A percentile compares a stretch with the other conserved stretches of the same genome.
Conservation (phyloP, 1,139 yeast species). For the Yamadazyma dushanensis region DNA sequence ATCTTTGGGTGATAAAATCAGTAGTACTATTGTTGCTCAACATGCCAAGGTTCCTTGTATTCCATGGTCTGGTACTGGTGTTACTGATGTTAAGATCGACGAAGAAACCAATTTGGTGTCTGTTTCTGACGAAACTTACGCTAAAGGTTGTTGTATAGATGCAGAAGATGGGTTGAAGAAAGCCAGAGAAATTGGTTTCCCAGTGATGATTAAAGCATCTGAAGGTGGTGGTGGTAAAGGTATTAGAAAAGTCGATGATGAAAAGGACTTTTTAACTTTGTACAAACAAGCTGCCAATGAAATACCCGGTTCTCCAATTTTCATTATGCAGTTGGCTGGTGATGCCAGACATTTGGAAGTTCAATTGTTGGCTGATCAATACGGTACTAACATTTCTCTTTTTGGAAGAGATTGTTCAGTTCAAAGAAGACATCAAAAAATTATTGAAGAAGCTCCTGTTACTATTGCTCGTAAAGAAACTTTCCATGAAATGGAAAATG, state of each 20-base stretch:
- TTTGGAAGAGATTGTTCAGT: slow-evolving; percentile 98
- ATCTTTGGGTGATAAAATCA: slow-evolving; percentile 97
- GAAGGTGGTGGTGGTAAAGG: slow-evolving; percentile 99
- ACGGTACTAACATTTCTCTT: slow-evolving; percentile 89
- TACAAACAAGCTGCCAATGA: slow-evolving; percentile 91
- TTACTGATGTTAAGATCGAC: slow-evolving; percentile 75
- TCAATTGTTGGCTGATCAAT: slow-evolving; percentile 91
- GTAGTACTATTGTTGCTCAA: slow-evolving; percentile 97
- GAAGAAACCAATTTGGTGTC: slow-evolving; percentile 74
- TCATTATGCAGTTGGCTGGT: slow-evolving; percentile 93
- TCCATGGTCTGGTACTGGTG: slow-evolving; percentile 99
- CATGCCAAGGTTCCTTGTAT: slow-evolving; percentile 97
- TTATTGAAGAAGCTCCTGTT: slow-evolving; percentile 95
- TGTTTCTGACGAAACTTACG: slow-evolving; percentile 78
- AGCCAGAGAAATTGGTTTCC: slow-evolving; percentile 88
- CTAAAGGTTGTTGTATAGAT: slow-evolving; percentile 80
- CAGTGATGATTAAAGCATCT: slow-evolving; percentile 94
- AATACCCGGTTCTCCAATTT: slow-evolving; percentile 95
- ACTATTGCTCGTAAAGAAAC: slow-evolving; percentile 88
- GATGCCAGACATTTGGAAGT: slow-evolving; percentile 95
- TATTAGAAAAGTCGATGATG: slow-evolving; percentile 86
- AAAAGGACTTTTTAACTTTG: slow-evolving; percentile 65
- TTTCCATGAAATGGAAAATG: slow-evolving; percentile 88
- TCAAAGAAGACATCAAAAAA: slow-evolving; percentile 96
- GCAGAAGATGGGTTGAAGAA: slow-evolving; percentile 87